These are phyloP conservation scores for Bruguiera parviflora DNA, from an alignment of 345 rosid species.

Conservation along the genomic window DNA sequence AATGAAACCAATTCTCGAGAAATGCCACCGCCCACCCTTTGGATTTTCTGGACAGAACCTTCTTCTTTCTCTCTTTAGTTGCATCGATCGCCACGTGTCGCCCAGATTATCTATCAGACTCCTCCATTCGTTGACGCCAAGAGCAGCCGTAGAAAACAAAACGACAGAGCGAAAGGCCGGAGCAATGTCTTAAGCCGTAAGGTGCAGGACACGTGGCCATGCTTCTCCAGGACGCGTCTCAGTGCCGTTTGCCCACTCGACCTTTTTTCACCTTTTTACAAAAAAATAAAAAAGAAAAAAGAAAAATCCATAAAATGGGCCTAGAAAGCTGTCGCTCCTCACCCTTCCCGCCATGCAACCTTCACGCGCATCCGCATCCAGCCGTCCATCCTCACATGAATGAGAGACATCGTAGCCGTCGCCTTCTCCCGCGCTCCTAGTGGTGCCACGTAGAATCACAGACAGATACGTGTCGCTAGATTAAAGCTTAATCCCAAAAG, in stretches of 20 bases:
- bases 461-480: conserved; percentile 33
- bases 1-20: no score
- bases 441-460: neutral
- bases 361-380: conserved; percentile 36
- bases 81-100: neutral
- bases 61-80: neutral
- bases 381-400: conserved; percentile 46
- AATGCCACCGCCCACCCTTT: no score
- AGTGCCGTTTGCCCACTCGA: neutral
- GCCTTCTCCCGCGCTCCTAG: conserved; percentile 23
- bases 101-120: neutral
- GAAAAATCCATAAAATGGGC: neutral
- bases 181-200: conserved; percentile 3
- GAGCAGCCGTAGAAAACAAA: conserved; percentile 11
- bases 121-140: conserved; percentile 23
- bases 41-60: no score
- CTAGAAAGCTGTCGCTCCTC: conserved; percentile 16
- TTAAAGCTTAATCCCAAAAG: neutral
- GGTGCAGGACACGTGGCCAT: conserved; percentile 11
- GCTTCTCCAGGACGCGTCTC: conserved; percentile 2
- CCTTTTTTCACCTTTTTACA: neutral
- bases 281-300: neutral
- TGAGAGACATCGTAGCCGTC: conserved; percentile 44
- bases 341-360: conserved; percentile 6
- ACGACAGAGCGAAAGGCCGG: neutral